These are phyloP conservation scores for Lactarius sp. DNA, from an alignment of 768 basidiomycete genomes.

Conservation along the genomic window DNA sequence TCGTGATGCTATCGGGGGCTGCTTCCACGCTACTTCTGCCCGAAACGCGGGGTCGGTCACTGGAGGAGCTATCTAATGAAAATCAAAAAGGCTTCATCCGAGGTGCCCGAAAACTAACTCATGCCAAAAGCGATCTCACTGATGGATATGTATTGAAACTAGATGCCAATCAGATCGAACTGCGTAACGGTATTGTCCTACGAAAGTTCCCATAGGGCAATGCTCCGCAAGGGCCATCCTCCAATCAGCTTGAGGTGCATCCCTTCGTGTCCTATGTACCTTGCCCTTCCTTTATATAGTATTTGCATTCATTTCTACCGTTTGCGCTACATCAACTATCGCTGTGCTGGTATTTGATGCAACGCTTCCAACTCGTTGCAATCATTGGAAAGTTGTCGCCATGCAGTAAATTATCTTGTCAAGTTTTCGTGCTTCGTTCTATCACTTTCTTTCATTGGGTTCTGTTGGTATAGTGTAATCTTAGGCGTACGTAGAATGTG, in stretches of 20 bases:
- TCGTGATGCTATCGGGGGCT: conserved; percentile 44
- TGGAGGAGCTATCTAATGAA: conserved; percentile 38
- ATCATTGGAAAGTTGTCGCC: not conserved
- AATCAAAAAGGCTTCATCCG: conserved; percentile 34
- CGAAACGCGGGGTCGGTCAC: conserved; percentile 38
- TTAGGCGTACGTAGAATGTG: not conserved
- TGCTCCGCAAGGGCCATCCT: not conserved
- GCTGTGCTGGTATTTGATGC: not conserved
- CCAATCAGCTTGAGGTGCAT: not conserved
- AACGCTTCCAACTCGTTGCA: not conserved
- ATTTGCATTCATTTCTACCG: not conserved
- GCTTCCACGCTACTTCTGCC: conserved; percentile 40
- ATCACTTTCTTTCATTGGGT: not conserved
- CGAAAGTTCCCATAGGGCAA: conserved; percentile 4
- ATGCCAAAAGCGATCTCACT: not conserved
- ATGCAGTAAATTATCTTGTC: conserved; percentile 15
- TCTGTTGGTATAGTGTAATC: not conserved
- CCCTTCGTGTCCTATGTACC: not conserved
- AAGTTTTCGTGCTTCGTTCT: conserved; percentile 1
- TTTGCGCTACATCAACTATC: not conserved
- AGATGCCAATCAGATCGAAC: conserved; percentile 19
- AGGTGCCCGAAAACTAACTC: not conserved
- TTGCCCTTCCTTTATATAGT: not conserved
- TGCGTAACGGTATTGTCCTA: conserved; percentile 23
- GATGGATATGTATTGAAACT: not conserved